Conservation (phyloP, 1,139 yeast genomes). For the Lodderomyces beijingensis region DNA sequence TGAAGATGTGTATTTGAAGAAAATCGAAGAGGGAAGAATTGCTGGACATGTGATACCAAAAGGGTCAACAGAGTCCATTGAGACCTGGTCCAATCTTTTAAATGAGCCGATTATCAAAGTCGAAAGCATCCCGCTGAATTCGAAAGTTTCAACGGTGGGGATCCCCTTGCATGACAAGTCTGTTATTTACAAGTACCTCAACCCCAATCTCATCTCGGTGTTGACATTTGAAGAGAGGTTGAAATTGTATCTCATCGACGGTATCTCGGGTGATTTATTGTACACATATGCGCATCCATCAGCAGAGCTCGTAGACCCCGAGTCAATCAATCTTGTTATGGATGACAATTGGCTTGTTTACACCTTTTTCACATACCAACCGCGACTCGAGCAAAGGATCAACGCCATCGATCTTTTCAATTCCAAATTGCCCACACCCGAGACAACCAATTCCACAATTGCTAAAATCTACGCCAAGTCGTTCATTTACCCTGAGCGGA, state of each 20-base stretch:
- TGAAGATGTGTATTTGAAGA: constrained; percentile 16
- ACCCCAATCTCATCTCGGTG: constrained; percentile 63
- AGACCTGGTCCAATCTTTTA: constrained; percentile 29
- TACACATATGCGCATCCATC: constrained; percentile 42
- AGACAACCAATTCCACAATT: constrained; percentile 18
- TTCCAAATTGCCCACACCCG: constrained; percentile 28
- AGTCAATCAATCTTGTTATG: constrained; percentile 49
- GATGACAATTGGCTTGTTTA: constrained; percentile 87
- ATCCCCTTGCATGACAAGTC: constrained; percentile 64
- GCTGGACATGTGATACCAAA: constrained; percentile 21
- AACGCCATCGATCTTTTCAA: constrained; percentile 79
- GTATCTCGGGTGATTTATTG: constrained; percentile 63
- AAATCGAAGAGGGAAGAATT: constrained; percentile 12
- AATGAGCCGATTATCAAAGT: constrained; percentile 18
- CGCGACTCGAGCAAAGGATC: constrained; percentile 54
- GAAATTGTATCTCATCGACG: constrained; percentile 56
- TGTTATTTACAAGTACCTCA: constrained; percentile 79
- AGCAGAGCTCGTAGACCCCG: constrained; percentile 30
- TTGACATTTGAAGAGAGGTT: constrained; percentile 42
- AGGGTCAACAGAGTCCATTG: constrained; percentile 8
- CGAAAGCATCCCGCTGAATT: constrained; percentile 30
- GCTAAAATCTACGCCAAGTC: constrained; percentile 45
- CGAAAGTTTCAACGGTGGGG: constrained; percentile 57
- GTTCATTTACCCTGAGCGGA: constrained; percentile 56
- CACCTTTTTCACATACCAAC: constrained; percentile 52